These are phyloP conservation scores for Trichaptum fuscoviolaceum DNA, from an alignment of 768 basidiomycete species.

Conservation along the genomic window DNA sequence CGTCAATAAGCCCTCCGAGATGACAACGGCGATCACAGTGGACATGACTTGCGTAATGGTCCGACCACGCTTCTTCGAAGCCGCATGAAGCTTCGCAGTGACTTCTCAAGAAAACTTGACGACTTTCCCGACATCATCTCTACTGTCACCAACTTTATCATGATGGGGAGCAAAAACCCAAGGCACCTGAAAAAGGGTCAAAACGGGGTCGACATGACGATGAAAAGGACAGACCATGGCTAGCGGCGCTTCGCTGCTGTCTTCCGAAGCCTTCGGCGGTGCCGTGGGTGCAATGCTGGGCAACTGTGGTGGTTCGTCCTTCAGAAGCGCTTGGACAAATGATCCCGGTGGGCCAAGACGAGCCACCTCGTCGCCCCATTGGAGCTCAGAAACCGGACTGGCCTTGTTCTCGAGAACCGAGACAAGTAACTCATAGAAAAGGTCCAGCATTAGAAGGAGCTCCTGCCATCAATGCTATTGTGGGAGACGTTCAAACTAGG, in stretches of 20 bases:
- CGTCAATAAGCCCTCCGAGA: conserved; percentile 1
- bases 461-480: conserved; percentile 5
- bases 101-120: background rate
- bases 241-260: background rate
- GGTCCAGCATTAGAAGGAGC: conserved; percentile 2
- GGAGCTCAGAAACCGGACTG: conserved; percentile 1
- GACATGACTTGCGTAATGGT: conserved; percentile 7
- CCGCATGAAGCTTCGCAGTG: conserved; percentile 6
- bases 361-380: conserved; percentile 5
- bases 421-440: background rate
- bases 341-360: conserved; percentile 4
- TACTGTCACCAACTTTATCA: background rate
- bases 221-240: background rate
- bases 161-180: background rate
- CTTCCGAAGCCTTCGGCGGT: background rate
- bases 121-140: background rate
- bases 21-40: conserved; percentile 1
- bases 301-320: background rate
- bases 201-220: background rate
- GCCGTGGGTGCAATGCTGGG: background rate
- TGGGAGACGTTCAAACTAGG: conserved; percentile 2
- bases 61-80: background rate
- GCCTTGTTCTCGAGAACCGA: conserved; percentile 3
- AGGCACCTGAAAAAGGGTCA: background rate
- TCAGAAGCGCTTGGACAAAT: background rate